Percentiles rank a stretch among this genome's conserved stretches.
phyloP scores from a whole-genome alignment of 768 basidiomycete genomes.

The Phanerodontia chrysosporium region DNA sequence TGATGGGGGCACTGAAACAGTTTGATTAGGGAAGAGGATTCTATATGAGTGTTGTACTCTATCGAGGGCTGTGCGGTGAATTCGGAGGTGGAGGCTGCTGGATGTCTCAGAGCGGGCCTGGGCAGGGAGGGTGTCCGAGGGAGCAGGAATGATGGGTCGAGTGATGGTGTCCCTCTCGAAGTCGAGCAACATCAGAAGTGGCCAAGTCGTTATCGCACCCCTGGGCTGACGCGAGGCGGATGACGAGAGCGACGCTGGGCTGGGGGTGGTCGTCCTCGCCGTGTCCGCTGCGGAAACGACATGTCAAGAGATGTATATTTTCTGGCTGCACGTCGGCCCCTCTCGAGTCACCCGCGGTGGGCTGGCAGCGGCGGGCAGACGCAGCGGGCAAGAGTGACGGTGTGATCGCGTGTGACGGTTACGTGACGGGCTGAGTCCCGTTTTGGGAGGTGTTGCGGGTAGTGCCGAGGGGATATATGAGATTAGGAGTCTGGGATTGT shows the following conservation, averaged over 20 bases:
- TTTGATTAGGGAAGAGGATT: neutral
- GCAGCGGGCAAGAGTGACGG: neutral
- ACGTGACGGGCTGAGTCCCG: neutral
- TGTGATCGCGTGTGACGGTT: neutral
- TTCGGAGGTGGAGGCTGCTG: neutral
- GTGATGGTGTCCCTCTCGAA: neutral
- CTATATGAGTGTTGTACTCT: neutral
- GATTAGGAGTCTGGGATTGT: neutral
- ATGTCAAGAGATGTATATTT: too few relatives aligned
- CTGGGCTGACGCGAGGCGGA: neutral
- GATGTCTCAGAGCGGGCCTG: neutral
- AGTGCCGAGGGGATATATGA: slow-evolving; percentile 12
- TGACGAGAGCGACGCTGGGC: neutral
- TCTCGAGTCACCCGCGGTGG: too few relatives aligned
- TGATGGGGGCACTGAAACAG: neutral
- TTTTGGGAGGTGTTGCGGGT: neutral
- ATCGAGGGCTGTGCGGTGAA: neutral
- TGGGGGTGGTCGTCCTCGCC: neutral
- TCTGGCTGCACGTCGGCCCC: too few relatives aligned
- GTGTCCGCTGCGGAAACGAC: too few relatives aligned
- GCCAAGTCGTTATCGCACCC: neutral
- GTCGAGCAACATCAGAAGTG: neutral
- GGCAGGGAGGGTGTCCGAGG: neutral
- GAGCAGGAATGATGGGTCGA: neutral
- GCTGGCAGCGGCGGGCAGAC: neutral